Evolutionary conservation across 768 basidiomycete species (phyloP).

Genomic region (Lactarius hengduanensis): DNA sequence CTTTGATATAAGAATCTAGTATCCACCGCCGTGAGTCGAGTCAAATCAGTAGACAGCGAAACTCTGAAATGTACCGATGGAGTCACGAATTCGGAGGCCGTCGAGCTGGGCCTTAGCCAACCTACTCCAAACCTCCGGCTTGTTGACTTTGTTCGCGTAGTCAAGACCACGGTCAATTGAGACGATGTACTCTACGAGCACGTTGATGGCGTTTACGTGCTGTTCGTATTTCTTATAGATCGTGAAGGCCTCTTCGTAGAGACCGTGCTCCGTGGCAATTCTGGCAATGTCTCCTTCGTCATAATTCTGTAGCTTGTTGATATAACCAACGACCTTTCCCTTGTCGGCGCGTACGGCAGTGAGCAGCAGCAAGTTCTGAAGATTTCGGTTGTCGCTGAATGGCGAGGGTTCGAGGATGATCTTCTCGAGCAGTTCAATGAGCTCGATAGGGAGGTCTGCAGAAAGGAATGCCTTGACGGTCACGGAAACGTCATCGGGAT

Average conservation of each 20-base stretch:
- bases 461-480: constrained; percentile 99
- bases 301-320: constrained; percentile 96
- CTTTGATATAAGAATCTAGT: constrained; percentile 95
- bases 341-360: constrained; percentile 98
- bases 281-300: constrained; percentile 92
- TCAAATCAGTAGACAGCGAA: constrained; percentile 14
- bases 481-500: constrained; percentile 96
- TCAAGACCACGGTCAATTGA: constrained; percentile 95
- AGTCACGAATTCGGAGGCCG: constrained; percentile 95
- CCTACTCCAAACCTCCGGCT: constrained; percentile 95
- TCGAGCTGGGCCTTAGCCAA: constrained; percentile 99
- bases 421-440: constrained; percentile 97
- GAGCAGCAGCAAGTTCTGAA: constrained; percentile 92
- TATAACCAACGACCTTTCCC: constrained; percentile 97
- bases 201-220: constrained; percentile 94
- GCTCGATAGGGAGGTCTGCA: constrained; percentile 93
- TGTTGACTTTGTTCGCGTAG: constrained; percentile 94
- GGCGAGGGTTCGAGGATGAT: constrained; percentile 97
- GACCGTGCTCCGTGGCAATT: constrained; percentile 93
- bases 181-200: constrained; percentile 97
- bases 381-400: constrained; percentile 95
- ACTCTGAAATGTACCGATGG: constrained; percentile 65
- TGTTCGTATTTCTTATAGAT: constrained; percentile 98
- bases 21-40: not conserved
- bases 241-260: constrained; percentile 94